These are phyloP conservation scores for Coemansia sp. DNA, from an alignment of 192 early-diverging fungal species.

Conservation along the genomic window DNA sequence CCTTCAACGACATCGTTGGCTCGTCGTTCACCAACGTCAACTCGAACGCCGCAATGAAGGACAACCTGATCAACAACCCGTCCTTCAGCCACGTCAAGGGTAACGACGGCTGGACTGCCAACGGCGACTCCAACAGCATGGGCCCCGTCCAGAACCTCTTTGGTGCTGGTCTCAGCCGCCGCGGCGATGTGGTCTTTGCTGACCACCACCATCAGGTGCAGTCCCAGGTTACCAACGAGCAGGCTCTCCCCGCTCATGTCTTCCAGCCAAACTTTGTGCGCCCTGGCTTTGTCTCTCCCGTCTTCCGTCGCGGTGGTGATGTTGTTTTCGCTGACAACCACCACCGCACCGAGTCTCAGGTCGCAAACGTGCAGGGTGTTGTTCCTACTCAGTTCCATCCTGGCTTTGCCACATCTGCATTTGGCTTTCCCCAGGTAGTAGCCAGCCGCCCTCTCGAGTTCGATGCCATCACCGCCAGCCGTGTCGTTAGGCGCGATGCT, in stretches of 20 bases:
- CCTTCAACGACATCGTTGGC: slow-evolving; percentile 48
- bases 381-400: slow-evolving; percentile 3
- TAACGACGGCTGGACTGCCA: slow-evolving; percentile 53
- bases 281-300: slow-evolving; percentile 17
- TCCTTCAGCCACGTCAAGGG: slow-evolving; percentile 34
- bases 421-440: slow-evolving; percentile 11
- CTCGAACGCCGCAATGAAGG: slow-evolving; percentile 46
- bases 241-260: slow-evolving; percentile 3
- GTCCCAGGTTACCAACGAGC: slow-evolving; percentile 12
- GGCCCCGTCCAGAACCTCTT: slow-evolving; percentile 53
- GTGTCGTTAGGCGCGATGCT: slow-evolving; percentile 31
- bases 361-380: slow-evolving; percentile 8
- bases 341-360: slow-evolving; percentile 32
- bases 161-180: slow-evolving; percentile 27
- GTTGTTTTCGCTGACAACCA: slow-evolving; percentile 41
- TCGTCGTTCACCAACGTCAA: slow-evolving; percentile 50
- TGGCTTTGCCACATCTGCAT: slow-evolving; percentile 10
- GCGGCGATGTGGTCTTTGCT: slow-evolving; percentile 49
- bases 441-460: slow-evolving; percentile 2
- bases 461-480: slow-evolving; percentile 1
- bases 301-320: slow-evolving; percentile 31
- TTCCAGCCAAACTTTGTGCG: slow-evolving; percentile 5
- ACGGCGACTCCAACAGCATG: slow-evolving; percentile 45
- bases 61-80: slow-evolving; percentile 54
- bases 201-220: slow-evolving; percentile 43